A percentile compares a stretch with the other conserved stretches of the same genome.
Evolutionary conservation across 352 stramenopile genomes (phyloP).

Genomic region (Thalassiosira ordinaria): DNA sequence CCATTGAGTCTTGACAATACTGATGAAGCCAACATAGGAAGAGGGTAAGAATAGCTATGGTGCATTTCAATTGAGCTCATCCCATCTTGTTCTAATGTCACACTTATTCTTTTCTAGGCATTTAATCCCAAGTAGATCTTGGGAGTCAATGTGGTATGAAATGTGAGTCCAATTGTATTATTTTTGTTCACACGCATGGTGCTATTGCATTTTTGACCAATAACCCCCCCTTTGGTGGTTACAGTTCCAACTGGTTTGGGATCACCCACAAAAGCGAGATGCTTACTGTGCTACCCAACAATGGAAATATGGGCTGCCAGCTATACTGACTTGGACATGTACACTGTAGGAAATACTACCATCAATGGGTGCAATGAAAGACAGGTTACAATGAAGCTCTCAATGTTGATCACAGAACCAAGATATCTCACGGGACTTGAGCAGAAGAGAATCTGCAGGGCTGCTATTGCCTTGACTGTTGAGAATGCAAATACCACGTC

Average conservation of each 20-base stretch:
- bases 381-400: slow-evolving; percentile 21
- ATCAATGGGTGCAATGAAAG: slow-evolving; percentile 47
- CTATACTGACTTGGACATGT: slow-evolving; percentile 44
- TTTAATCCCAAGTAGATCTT: slow-evolving; percentile 33
- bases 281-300: slow-evolving; percentile 56
- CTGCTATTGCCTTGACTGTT: slow-evolving; percentile 21
- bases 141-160: slow-evolving; percentile 40
- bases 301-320: slow-evolving; percentile 45
- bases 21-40: slow-evolving; percentile 26
- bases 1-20: slow-evolving; percentile 45
- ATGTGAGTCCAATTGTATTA: neutral
- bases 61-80: neutral
- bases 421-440: slow-evolving; percentile 47
- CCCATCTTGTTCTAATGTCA: neutral
- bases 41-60: slow-evolving; percentile 6
- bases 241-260: slow-evolving; percentile 63
- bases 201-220: slow-evolving; percentile 31
- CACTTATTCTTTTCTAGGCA: slow-evolving; percentile 23
- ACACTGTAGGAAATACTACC: slow-evolving; percentile 27
- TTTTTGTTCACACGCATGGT: slow-evolving; percentile 12
- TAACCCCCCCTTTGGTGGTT: slow-evolving; percentile 46
- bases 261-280: slow-evolving; percentile 50
- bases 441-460: slow-evolving; percentile 51
- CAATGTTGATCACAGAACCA: slow-evolving; percentile 37
- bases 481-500: neutral